These are phyloP conservation scores for Rhodotorula mucilaginosa DNA, from an alignment of 1,284 basidiomycete genomes.

Conservation along the genomic window DNA sequence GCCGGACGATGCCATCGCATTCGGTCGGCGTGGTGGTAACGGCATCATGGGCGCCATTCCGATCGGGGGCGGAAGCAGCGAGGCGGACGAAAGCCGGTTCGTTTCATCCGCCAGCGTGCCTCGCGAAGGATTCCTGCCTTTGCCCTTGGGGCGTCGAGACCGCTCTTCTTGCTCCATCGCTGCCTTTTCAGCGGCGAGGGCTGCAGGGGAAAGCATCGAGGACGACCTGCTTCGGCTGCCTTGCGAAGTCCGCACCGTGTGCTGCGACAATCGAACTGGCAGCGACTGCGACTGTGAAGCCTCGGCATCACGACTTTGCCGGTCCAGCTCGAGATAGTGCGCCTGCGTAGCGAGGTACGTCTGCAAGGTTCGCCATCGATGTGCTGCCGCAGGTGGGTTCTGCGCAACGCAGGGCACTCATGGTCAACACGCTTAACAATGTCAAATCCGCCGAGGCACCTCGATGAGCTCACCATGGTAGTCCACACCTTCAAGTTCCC, in stretches of 20 bases:
- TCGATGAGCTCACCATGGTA: constrained; percentile 63
- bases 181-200: constrained; percentile 76
- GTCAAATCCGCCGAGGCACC: not conserved
- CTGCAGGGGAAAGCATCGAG: constrained; percentile 73
- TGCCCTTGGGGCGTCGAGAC: constrained; percentile 53
- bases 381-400: constrained; percentile 56
- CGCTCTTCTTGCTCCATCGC: constrained; percentile 75
- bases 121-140: constrained; percentile 5
- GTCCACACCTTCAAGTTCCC: constrained; percentile 75
- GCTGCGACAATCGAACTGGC: constrained; percentile 38
- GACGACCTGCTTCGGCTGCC: constrained; percentile 58
- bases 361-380: constrained; percentile 55
- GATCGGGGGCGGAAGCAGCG: constrained; percentile 1
- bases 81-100: constrained; percentile 15
- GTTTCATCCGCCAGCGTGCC: constrained; percentile 6
- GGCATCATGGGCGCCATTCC: not conserved
- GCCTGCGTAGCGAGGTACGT: constrained; percentile 55
- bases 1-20: constrained; percentile 1
- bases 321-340: constrained; percentile 52
- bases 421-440: not conserved
- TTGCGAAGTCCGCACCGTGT: not conserved
- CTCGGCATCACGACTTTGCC: constrained; percentile 45
- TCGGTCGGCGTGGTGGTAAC: not conserved
- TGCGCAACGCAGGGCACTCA: constrained; percentile 31
- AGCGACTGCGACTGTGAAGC: constrained; percentile 16